Base-by-base conservation (phyloP, 2,329 filamentous ascomycete species). In the Knufia petricola region DNA sequence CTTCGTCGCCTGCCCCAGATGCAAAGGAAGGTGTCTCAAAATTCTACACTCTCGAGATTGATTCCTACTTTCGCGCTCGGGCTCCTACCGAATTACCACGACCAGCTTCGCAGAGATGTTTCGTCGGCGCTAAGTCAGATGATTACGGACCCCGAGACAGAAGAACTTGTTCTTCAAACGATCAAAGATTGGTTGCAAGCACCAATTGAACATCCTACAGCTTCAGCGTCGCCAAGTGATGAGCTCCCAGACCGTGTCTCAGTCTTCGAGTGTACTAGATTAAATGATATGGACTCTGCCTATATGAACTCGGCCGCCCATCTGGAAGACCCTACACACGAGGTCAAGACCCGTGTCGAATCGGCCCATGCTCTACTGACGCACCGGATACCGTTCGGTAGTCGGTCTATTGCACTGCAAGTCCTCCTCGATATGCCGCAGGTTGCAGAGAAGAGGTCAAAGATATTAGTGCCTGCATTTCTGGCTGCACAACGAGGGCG, bases 11-110 rank as follows among this genome's bases (percentile, higher is more conserved):
- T 95, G 37, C 82, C 75, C 1, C 67, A 74, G 13, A 63, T 73
- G 17, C 94, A 92, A 61, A 67, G 75, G 4, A 71, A 76, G 20
- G 62, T 82, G 8, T 69, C 72, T 34, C 68, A 76, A 1, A 73
- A 77, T 31, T 77, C 77, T 1, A 85, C 83, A 78, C 68, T 94
- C 55, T 73, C 77, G 50, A 75, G 77, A 58, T 79, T 87, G 4
- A 76, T 96, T 24, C 85, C 89, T 0, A 75, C 79, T 0, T 96
- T 89, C 60, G 81, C 87, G 58, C 95, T 95, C 58, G 92, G 92
- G 42, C 77, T 95, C 66, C 75, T 96, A 51, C 92, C 89, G 0
- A 81, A 94, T 42, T 86, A 84, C 57, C 74, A 95, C 55, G 78
- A 88, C 0, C 87, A 87, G 30, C 73, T 94, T 4, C 95, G 90